Conservation (phyloP, 805 yeast genomes). For the Jamesozyma piceae region DNA sequence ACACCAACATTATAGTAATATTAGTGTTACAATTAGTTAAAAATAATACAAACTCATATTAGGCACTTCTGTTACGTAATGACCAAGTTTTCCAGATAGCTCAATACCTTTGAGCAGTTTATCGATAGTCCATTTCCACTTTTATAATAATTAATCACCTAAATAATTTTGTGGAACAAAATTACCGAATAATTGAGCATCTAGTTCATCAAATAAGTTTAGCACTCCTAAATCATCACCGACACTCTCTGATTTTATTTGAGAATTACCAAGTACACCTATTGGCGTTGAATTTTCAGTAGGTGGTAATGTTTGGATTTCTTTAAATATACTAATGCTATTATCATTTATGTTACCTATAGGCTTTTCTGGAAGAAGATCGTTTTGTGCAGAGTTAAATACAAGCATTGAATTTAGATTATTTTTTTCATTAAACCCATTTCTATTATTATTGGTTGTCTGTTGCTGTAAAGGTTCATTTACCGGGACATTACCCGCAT, state of each 20-base stretch:
- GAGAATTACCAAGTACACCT: neutral
- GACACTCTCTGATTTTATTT: neutral
- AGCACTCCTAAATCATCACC: slow-evolving; percentile 39
- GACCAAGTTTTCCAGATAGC: no score
- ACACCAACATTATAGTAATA: no score
- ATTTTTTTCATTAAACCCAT: neutral
- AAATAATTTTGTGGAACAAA: slow-evolving; percentile 25
- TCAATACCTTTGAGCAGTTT: no score
- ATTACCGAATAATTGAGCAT: slow-evolving; percentile 75
- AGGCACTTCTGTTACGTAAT: no score
- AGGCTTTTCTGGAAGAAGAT: neutral
- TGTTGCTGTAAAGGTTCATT: neutral
- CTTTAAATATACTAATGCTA: neutral
- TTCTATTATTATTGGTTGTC: neutral
- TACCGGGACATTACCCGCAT: neutral
- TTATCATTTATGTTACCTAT: neutral
- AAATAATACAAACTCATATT: no score
- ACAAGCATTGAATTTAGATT: slow-evolving; percentile 3
- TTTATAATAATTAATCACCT: neutral
- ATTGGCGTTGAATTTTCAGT: neutral
- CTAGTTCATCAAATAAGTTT: slow-evolving; percentile 78
- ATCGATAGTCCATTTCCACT: no score
- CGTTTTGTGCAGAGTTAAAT: slow-evolving; percentile 3
- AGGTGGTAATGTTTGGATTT: neutral
- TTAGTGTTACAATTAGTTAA: no score